These are phyloP conservation scores for Dendrothele bispora DNA, from an alignment of 768 basidiomycete species.

Conservation along the genomic window DNA sequence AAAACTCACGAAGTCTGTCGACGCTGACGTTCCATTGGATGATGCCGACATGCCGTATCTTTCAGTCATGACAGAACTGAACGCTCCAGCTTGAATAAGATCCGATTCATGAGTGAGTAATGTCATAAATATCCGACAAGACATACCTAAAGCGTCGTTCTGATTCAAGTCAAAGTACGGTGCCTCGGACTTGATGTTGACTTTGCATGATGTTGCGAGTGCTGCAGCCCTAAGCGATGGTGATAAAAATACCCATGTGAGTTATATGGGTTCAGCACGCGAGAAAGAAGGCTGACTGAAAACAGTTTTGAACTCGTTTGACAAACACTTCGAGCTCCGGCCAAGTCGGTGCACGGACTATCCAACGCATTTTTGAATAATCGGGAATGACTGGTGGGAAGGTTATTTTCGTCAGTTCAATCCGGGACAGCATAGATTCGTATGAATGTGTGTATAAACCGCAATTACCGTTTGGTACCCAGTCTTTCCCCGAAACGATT, in stretches of 20 bases:
- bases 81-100: slow-evolving; percentile 51
- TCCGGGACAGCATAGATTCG: not conserved
- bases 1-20: slow-evolving; percentile 74
- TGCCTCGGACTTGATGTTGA: slow-evolving; percentile 39
- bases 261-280: not conserved
- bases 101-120: not conserved
- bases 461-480: slow-evolving; percentile 64
- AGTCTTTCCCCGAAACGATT: slow-evolving; percentile 66
- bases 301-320: slow-evolving; percentile 65
- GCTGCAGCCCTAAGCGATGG: slow-evolving; percentile 57
- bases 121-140: slow-evolving; percentile 2
- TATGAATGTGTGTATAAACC: slow-evolving; percentile 1
- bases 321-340: slow-evolving; percentile 53
- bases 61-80: slow-evolving; percentile 37
- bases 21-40: slow-evolving; percentile 45
- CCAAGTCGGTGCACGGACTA: slow-evolving; percentile 66
- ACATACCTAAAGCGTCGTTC: slow-evolving; percentile 54
- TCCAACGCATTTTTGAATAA: slow-evolving; percentile 73
- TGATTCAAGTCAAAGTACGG: slow-evolving; percentile 61
- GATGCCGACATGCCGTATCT: slow-evolving; percentile 43
- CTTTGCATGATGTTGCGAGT: slow-evolving; percentile 57
- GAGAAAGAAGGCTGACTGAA: slow-evolving; percentile 50
- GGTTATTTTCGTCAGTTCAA: not conserved
- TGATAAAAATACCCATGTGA: slow-evolving; percentile 10
- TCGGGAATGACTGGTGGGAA: slow-evolving; percentile 72